Percentiles rank a stretch among this genome's conserved stretches.
phyloP scores from a whole-genome alignment of 495 filamentous ascomycete species.

The Aspergillus sclerotiicarbonarius region DNA sequence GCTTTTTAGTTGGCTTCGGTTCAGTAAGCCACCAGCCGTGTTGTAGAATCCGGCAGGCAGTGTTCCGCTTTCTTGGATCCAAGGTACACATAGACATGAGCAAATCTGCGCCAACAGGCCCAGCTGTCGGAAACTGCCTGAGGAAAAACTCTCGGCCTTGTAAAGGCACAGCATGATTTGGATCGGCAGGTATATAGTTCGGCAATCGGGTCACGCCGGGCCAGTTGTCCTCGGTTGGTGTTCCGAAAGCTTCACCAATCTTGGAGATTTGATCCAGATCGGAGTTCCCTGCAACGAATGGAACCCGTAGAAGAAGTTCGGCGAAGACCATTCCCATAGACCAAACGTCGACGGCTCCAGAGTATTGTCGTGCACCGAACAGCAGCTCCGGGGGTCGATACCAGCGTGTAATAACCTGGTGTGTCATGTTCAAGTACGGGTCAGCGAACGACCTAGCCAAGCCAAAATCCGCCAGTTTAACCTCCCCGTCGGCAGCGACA shows the following conservation, averaged over 20 bases:
- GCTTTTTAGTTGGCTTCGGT: conserved; percentile 78
- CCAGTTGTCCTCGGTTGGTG: conserved; percentile 93
- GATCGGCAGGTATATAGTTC: conserved; percentile 65
- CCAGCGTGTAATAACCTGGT: conserved; percentile 95
- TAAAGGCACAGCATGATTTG: conserved; percentile 53
- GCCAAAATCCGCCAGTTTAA: conserved; percentile 98
- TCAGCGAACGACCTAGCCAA: conserved; percentile 86
- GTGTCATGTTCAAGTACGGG: conserved; percentile 84
- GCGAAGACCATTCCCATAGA: conserved; percentile 92
- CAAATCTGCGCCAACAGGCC: conserved; percentile 78
- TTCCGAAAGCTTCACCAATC: conserved; percentile 83
- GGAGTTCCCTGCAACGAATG: conserved; percentile 75
- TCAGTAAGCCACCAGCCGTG: conserved; percentile 86
- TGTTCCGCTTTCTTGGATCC: conserved; percentile 80
- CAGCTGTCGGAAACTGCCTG: conserved; percentile 70
- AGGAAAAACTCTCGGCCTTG: conserved; percentile 67
- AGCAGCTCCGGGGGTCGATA: conserved; percentile 93
- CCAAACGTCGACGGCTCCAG: conserved; percentile 90
- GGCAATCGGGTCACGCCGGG: conserved; percentile 80
- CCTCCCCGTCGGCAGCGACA: conserved; percentile 85
- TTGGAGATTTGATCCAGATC: conserved; percentile 77
- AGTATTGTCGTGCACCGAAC: conserved; percentile 85
- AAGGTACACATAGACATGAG: conserved; percentile 81
- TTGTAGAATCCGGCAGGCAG: conserved; percentile 69
- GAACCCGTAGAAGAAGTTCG: conserved; percentile 78